phyloP scores from a whole-genome alignment of 2,329 filamentous ascomycete genomes.

The Trichophyton simii region DNA sequence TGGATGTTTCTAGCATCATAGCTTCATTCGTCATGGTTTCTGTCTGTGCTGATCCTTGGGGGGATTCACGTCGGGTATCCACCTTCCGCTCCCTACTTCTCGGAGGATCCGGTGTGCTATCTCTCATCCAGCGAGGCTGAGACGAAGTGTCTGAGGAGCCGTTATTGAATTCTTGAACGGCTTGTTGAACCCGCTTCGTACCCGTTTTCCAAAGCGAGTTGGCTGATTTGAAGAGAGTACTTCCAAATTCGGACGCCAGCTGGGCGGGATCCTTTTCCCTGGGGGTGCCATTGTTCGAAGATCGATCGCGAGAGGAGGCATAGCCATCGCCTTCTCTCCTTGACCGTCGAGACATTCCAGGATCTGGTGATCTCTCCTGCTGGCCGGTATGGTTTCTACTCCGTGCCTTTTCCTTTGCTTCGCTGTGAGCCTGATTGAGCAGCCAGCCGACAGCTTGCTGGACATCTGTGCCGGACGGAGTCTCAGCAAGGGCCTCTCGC shows the following conservation, averaged over 20 bases:
- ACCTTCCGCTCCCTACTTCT: slow-evolving; percentile 11
- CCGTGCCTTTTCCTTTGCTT: slow-evolving; percentile 57
- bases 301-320: slow-evolving; percentile 18
- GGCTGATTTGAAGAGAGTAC: slow-evolving; percentile 78
- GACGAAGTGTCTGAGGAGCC: slow-evolving; percentile 51
- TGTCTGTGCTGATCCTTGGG: slow-evolving; percentile 7
- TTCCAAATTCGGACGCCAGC: slow-evolving; percentile 69
- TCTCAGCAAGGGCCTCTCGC: slow-evolving; percentile 8
- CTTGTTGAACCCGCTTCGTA: slow-evolving; percentile 84
- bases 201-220: slow-evolving; percentile 92
- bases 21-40: slow-evolving; percentile 39
- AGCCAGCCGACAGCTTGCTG: slow-evolving; percentile 50
- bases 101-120: slow-evolving; percentile 35
- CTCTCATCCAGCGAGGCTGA: slow-evolving; percentile 93
- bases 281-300: slow-evolving; percentile 15
- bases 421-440: slow-evolving; percentile 77
- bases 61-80: slow-evolving; percentile 12
- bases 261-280: slow-evolving; percentile 64
- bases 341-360: not conserved
- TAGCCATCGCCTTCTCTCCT: not conserved
- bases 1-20: slow-evolving; percentile 54
- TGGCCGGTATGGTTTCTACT: slow-evolving; percentile 25
- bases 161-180: slow-evolving; percentile 68
- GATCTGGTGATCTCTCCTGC: slow-evolving; percentile 19
- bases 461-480: slow-evolving; percentile 9